A percentile compares a stretch with the other conserved stretches of the same genome.
phyloP scores from a whole-genome alignment of 139 green algal genomes.

The Coelastrella sp. region DNA sequence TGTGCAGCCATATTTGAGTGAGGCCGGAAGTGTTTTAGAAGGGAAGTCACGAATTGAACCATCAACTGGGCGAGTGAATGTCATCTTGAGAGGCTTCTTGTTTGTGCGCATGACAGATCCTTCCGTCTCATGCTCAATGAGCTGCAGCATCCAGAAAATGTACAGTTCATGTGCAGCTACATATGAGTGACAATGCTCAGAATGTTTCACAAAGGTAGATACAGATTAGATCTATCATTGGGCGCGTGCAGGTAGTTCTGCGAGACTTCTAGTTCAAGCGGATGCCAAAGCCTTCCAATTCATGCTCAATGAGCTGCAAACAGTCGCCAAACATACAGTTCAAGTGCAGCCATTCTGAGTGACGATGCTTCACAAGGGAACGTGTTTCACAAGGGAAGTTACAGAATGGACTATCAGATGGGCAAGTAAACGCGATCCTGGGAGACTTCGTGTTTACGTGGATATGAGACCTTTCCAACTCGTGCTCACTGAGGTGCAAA shows the following conservation, averaged over 20 bases:
- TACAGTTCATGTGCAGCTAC: neutral
- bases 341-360: too few species aligned
- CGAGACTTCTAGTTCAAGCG: conserved; percentile 74
- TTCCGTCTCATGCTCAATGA: neutral
- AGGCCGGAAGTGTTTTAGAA: too few species aligned
- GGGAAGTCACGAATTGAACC: too few species aligned
- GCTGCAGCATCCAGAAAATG: neutral
- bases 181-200: too few species aligned
- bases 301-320: conserved; percentile 69
- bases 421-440: conserved; percentile 85
- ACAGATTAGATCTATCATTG: too few species aligned
- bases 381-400: too few species aligned
- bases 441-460: conserved; percentile 90
- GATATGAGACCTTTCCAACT: neutral
- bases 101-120: conserved; percentile 46
- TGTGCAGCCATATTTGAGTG: too few species aligned
- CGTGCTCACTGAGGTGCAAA: neutral
- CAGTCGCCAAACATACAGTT: neutral
- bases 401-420: too few species aligned
- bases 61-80: conserved; percentile 65
- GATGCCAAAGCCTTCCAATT: conserved; percentile 89
- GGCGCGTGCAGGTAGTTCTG: too few species aligned
- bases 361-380: too few species aligned
- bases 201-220: too few species aligned
- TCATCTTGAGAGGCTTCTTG: conserved; percentile 95